Conservation (phyloP, 768 basidiomycete species). For the Serendipita sp. region DNA sequence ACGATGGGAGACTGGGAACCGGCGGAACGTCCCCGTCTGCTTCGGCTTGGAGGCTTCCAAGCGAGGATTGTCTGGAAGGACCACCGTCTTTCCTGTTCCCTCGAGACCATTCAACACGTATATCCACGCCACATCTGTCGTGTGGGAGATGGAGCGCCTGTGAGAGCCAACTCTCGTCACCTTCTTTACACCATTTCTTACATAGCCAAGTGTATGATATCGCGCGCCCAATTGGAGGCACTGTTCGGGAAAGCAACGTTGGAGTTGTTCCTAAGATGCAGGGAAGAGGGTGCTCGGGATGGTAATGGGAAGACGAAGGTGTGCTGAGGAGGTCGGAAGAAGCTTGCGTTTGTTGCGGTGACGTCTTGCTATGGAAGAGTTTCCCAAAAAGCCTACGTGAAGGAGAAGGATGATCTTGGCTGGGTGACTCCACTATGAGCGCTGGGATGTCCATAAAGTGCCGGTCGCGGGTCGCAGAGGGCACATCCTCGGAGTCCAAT, state of each 20-base stretch:
- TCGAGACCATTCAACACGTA: background rate
- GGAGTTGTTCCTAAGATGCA: background rate
- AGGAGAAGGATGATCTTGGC: background rate
- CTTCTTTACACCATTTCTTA: constrained; percentile 2
- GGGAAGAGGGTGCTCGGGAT: background rate
- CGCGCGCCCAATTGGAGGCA: background rate
- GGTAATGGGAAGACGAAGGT: background rate
- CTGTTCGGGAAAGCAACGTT: background rate
- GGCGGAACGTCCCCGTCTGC: background rate
- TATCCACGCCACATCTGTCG: background rate
- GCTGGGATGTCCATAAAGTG: background rate
- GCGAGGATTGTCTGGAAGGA: background rate
- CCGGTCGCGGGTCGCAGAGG: background rate
- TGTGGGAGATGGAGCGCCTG: background rate
- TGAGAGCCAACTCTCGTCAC: background rate
- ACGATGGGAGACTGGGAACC: background rate
- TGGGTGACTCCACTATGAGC: background rate
- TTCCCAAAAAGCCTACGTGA: background rate
- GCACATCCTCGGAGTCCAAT: constrained; percentile 2
- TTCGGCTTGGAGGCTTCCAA: background rate
- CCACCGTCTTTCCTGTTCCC: background rate
- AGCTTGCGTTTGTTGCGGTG: background rate
- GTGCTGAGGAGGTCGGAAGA: background rate
- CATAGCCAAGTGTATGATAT: background rate
- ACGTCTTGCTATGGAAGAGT: background rate